Base-by-base conservation (phyloP, 192 early-diverging fungal species). In the Linnemannia hyalina region DNA sequence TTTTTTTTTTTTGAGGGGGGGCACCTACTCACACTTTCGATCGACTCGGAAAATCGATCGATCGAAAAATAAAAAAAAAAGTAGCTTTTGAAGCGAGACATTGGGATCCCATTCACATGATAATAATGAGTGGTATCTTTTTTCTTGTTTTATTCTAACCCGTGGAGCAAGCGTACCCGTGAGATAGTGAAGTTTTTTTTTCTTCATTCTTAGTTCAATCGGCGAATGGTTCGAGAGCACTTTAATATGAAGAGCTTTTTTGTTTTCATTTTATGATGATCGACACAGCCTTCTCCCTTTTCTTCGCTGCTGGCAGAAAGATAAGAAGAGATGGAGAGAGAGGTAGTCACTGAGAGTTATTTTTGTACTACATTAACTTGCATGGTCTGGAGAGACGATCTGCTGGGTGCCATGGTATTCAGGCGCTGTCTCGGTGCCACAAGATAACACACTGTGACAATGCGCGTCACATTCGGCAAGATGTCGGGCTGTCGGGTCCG, bases 351-450 rank as follows among this genome's bases (percentile, higher is more conserved):
- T 65, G 10, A 65, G 8, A 35, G 29, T 32, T 46, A 46, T 32
- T 65, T 65, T 29, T 42, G 46, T 47, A 32, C 42, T 9, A 35
- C 22, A 23, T 8, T 47, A 26, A 15, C 26, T 29, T 73, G 72
- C 26, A 26, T 73, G 20, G 26, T 13, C 42, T 22, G 73, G 36
- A 57, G 29, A 55, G 22, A n/a, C n/a, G 40, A 75, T 76, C 68
- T 80, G 41, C 54, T 38, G 22, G 20, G 70, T 55, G 22, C 44
- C 77, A 18, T 44, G n/a, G 44, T 76, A 80, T 35, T 72, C 46
- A 7, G 77, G 74, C 20, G 78, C 77, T 18, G 49, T 36, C 29
- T 85, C 68, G n/a, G 77, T 85, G 11, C 82, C 78, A 73, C 82
- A 85, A 49, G 72, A 46, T 29, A 76, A 65, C 20, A 22, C 22